A percentile compares a stretch with the other conserved stretches of the same genome.
Evolutionary conservation across 257 asterid species (phyloP).

Genomic region (Fraxinus anomala): DNA sequence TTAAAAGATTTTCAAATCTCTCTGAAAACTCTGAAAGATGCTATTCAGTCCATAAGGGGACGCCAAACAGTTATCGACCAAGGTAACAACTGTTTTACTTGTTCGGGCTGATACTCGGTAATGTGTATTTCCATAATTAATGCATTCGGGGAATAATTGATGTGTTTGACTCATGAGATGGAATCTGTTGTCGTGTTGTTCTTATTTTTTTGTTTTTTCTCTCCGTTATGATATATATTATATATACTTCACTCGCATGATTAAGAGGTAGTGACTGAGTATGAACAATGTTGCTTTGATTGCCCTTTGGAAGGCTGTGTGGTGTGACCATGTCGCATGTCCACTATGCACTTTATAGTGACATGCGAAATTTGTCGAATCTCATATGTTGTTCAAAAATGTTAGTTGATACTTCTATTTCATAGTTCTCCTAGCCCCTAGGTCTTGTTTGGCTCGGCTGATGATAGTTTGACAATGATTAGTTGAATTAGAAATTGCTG

Average conservation of each 20-base stretch:
- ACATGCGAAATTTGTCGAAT: neutral
- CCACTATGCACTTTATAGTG: neutral
- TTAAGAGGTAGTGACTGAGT: no score
- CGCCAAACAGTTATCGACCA: conserved; percentile 91
- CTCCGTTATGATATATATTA: neutral
- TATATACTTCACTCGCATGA: neutral
- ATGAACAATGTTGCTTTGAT: neutral
- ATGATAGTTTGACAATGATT: neutral
- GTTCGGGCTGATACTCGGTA: conserved; percentile 3
- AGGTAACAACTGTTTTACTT: conserved; percentile 42
- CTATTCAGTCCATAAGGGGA: conserved; percentile 82
- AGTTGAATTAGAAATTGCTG: neutral
- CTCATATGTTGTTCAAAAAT: neutral
- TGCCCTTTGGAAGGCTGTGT: neutral
- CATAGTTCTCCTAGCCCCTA: neutral
- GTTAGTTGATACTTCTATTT: neutral
- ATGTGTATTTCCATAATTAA: neutral
- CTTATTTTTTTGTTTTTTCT: neutral
- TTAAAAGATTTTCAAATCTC: conserved; percentile 71
- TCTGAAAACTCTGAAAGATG: conserved; percentile 61
- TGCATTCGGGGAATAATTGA: neutral
- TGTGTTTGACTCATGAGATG: neutral
- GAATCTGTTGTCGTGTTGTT: neutral
- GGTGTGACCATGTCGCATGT: conserved; percentile 3
- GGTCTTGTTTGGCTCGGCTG: neutral